These are phyloP conservation scores for Amanita exitialis DNA, from an alignment of 768 basidiomycete genomes.

Conservation along the genomic window DNA sequence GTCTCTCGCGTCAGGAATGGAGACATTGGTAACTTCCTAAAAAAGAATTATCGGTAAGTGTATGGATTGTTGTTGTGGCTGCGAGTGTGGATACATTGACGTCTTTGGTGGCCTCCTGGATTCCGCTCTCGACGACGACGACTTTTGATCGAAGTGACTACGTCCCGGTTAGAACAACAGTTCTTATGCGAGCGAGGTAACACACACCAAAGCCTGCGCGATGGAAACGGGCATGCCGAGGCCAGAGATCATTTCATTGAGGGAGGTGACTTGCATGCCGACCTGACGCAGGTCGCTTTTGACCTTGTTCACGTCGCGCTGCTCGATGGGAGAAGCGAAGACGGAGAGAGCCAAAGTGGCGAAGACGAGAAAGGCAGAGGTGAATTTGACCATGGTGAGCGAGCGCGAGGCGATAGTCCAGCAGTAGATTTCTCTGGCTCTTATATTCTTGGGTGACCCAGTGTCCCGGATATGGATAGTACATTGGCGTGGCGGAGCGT, in stretches of 20 bases:
- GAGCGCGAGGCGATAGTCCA: background rate
- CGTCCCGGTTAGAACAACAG: background rate
- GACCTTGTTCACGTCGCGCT: background rate
- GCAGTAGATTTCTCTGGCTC: background rate
- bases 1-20: background rate
- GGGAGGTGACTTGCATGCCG: background rate
- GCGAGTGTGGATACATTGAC: background rate
- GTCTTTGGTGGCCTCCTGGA: background rate
- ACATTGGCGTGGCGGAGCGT: too few species aligned
- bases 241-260: background rate
- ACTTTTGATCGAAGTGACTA: background rate
- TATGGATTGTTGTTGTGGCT: background rate
- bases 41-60: background rate
- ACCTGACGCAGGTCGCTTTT: background rate
- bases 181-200: background rate
- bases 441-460: background rate
- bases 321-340: constrained; percentile 1
- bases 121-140: background rate
- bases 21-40: background rate
- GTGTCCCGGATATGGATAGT: too few species aligned
- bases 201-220: background rate
- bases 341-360: background rate
- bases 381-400: constrained; percentile 3
- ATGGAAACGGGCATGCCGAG: background rate
- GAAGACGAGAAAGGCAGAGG: background rate